Base-by-base conservation (phyloP, 306 rosid species). In the Mucuna pruriens region DNA sequence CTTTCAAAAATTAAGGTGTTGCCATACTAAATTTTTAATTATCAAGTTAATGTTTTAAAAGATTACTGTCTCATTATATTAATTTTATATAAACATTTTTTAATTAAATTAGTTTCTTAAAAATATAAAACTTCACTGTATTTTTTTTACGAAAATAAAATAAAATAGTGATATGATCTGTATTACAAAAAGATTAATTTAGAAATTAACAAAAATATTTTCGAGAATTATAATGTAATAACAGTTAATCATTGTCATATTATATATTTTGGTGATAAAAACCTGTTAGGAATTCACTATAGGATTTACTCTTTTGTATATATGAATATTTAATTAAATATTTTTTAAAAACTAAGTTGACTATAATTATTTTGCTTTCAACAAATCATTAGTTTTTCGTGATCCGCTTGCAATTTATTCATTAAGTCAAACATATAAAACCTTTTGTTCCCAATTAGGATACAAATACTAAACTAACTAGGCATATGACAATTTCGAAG, bases 391-490 rank as follows among this genome's bases (percentile, higher is more conserved):
- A 5, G 67, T 22, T 75, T 74, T 39, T 75, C 19, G 19, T 2
- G 4, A 22, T 42, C 44, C 33, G 23, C 25, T 23, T 58, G 42
- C 19, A 9, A 0, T 29, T 76, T 26, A 9, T 67, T 66, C 19
- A n/a, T 42, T 22, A 58, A 51, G 42, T 67, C 76, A 49, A 66
- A 78, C 54, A 16, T 20, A 49, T 16, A 39, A 65, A 49, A 68
- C 68, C 42, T 52, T 52, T 38, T 67, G 76, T 23, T 51, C 57
- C 82, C 82, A 51, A 39, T 51, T 36, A 40, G 75, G 68, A 78
- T 67, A 39, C 76, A 78, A 36, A 67, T 39, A 44, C 42, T 75
- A 75, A 16, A 25, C 70, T 57, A 74, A 55, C 22, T 38, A 74
- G 66, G 7, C 36, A 57, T 22, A 58, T 57, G 69, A 60, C 55